Evolutionary conservation across 2,329 filamentous ascomycete genomes (phyloP).

Genomic region (Diaporthe eres): DNA sequence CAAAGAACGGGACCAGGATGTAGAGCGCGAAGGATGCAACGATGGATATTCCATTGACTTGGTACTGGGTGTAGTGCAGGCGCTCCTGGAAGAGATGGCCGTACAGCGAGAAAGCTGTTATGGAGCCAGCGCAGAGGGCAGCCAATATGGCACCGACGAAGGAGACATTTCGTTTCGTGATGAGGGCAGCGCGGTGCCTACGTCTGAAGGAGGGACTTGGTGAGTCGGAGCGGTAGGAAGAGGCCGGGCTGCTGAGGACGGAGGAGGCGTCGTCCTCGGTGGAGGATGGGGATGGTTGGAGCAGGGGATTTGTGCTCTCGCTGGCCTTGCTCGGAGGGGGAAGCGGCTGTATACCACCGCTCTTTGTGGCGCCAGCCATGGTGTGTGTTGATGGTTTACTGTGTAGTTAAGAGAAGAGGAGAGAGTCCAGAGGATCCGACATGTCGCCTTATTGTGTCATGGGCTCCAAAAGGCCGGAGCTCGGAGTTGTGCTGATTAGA

Average conservation of each 20-base stretch:
- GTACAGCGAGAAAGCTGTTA: constrained; percentile 95
- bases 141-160: constrained; percentile 43
- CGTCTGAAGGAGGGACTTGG: constrained; percentile 35
- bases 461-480: constrained; percentile 10
- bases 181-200: constrained; percentile 33
- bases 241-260: constrained; percentile 38
- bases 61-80: constrained; percentile 89
- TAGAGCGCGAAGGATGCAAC: constrained; percentile 91
- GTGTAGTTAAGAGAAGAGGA: not conserved
- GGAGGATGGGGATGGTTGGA: constrained; percentile 34
- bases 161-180: constrained; percentile 40
- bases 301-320: constrained; percentile 27
- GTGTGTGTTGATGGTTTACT: constrained; percentile 7
- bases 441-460: constrained; percentile 34
- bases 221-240: constrained; percentile 39
- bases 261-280: constrained; percentile 35
- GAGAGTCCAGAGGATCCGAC: not conserved
- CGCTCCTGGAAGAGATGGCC: constrained; percentile 89
- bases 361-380: constrained; percentile 34
- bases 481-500: constrained; percentile 34
- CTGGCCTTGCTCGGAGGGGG: not conserved
- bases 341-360: constrained; percentile 17
- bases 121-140: constrained; percentile 78
- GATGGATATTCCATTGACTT: constrained; percentile 92
- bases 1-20: constrained; percentile 89